phyloP scores from a whole-genome alignment of 106 monocot genomes.

The Xerophyta viscosa region DNA sequence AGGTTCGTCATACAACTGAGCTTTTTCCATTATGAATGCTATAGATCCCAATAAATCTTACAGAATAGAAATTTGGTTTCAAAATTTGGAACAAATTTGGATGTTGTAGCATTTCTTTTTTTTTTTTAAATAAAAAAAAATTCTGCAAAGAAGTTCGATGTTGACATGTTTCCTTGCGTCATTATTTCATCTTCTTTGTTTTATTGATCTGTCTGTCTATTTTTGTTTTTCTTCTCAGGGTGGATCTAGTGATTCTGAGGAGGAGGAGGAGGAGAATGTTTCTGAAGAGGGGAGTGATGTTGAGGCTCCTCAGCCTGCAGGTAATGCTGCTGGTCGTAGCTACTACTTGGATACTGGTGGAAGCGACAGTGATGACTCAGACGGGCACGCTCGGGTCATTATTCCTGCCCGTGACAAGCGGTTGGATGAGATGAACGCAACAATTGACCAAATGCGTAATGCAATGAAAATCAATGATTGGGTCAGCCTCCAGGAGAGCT shows the following conservation, averaged over 20 bases:
- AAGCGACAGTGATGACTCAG: conserved; percentile 73
- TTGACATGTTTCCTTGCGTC: too few species aligned
- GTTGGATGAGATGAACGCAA: conserved; percentile 71
- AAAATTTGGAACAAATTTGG: too few species aligned
- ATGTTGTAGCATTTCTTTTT: too few species aligned
- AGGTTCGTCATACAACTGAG: conserved; percentile 7
- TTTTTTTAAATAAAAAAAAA: too few species aligned
- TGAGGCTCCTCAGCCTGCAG: conserved; percentile 9
- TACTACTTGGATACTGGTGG: conserved; percentile 27
- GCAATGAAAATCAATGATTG: conserved; percentile 96
- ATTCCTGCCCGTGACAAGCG: conserved; percentile 67
- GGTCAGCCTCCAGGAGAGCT: conserved; percentile 79
- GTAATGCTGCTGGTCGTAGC: conserved; percentile 6
- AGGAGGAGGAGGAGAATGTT: conserved; percentile 36
- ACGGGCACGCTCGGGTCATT: conserved; percentile 47
- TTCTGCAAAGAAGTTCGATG: neutral
- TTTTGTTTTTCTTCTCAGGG: conserved; percentile 26
- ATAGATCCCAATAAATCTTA: too few species aligned
- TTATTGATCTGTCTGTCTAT: neutral
- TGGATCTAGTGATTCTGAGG: conserved; percentile 41
- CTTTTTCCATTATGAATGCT: neutral
- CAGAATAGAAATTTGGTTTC: too few species aligned
- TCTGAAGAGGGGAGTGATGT: conserved; percentile 26
- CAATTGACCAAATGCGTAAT: conserved; percentile 78
- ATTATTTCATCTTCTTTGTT: neutral